Conservation (phyloP, 2,329 filamentous ascomycete genomes). For the Mycogone perniciosa region DNA sequence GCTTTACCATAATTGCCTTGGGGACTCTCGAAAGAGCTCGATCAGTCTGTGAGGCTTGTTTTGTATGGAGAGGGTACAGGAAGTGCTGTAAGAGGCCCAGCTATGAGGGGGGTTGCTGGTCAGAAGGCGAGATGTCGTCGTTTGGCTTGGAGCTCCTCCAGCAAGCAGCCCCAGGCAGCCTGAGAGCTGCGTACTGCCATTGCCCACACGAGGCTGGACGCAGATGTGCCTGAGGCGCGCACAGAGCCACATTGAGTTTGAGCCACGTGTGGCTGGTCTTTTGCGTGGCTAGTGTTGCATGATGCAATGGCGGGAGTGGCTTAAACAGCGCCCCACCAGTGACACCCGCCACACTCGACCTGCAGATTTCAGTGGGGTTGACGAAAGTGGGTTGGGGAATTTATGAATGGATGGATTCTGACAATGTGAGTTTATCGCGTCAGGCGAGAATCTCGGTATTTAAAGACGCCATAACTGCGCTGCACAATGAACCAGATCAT, state of each 20-base stretch:
- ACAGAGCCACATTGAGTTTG: slow-evolving; percentile 12
- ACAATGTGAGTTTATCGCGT: too few relatives aligned
- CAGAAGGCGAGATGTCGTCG: slow-evolving; percentile 8
- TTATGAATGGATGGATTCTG: too few relatives aligned
- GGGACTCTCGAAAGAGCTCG: background rate
- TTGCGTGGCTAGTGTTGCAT: background rate
- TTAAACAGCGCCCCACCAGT: slow-evolving; percentile 5
- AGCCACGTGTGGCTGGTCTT: slow-evolving; percentile 15
- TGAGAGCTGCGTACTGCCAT: slow-evolving; percentile 35
- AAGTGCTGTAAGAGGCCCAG: background rate
- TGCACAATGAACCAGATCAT: too few relatives aligned
- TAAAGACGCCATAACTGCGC: too few relatives aligned
- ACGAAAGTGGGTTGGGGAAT: background rate
- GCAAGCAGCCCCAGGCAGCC: slow-evolving; percentile 33
- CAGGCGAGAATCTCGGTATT: too few relatives aligned
- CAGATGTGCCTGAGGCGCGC: slow-evolving; percentile 26
- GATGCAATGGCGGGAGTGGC: slow-evolving; percentile 10
- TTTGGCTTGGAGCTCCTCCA: slow-evolving; percentile 26
- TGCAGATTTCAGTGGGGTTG: background rate
- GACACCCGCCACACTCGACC: slow-evolving; percentile 2
- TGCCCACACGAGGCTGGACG: slow-evolving; percentile 22
- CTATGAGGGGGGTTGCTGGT: slow-evolving; percentile 10
- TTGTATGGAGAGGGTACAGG: background rate
- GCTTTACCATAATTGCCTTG: slow-evolving; percentile 10
- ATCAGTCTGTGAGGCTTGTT: background rate